A percentile compares a stretch with the other conserved stretches of the same genome.
Conservation (phyloP, 1,284 basidiomycete genomes). For the Cutaneotrichosporon curvatum region DNA sequence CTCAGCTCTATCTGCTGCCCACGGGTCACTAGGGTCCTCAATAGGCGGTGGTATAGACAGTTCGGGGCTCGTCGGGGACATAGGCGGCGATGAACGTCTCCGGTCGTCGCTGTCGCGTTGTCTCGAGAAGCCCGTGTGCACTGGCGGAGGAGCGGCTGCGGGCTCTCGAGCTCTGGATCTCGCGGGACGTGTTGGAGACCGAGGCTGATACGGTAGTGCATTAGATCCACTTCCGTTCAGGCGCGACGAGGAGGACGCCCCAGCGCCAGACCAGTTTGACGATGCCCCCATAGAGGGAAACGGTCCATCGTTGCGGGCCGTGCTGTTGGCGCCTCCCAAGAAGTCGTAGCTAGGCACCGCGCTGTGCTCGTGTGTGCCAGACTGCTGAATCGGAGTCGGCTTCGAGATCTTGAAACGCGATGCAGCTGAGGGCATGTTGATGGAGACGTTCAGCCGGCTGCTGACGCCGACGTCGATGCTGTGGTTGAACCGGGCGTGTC, state of each 20-base stretch:
- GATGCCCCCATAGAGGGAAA: slow-evolving; percentile 17
- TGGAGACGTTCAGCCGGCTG: neutral
- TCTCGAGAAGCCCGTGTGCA: neutral
- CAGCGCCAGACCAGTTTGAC: neutral
- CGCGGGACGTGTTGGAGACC: slow-evolving; percentile 1
- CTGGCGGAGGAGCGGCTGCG: neutral
- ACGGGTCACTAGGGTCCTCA: slow-evolving; percentile 21
- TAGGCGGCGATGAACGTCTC: too few species aligned
- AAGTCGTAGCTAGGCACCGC: slow-evolving; percentile 7
- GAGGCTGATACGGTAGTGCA: neutral
- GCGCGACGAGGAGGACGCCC: neutral
- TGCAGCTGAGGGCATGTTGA: neutral
- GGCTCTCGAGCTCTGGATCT: slow-evolving; percentile 2
- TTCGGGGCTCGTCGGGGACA: neutral
- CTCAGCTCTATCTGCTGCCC: slow-evolving; percentile 34
- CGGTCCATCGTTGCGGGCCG: slow-evolving; percentile 13
- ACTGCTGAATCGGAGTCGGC: slow-evolving; percentile 9
- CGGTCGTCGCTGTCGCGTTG: slow-evolving; percentile 1
- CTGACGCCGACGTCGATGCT: neutral
- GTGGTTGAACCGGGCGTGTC: neutral
- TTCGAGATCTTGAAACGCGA: slow-evolving; percentile 34
- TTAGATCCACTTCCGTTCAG: neutral
- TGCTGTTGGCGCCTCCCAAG: slow-evolving; percentile 4
- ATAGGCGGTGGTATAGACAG: slow-evolving; percentile 5
- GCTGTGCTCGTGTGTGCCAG: neutral